These are phyloP conservation scores for Fusarium pseudocircinatum DNA, from an alignment of 2,329 filamentous ascomycete species.

Conservation along the genomic window DNA sequence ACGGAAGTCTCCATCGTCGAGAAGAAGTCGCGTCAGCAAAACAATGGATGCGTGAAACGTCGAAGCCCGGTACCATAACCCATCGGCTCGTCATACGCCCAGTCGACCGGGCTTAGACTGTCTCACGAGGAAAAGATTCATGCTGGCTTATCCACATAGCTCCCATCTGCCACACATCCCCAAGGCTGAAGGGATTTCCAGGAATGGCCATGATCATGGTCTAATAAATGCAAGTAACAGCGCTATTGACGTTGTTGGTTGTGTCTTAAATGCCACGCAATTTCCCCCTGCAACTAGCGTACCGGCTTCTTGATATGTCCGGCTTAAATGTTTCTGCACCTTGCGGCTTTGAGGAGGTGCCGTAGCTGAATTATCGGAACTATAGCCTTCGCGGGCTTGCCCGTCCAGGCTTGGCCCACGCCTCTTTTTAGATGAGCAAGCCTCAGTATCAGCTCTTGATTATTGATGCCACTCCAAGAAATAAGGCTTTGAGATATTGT, in stretches of 20 bases:
- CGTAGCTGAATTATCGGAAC: conserved; percentile 14
- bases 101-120: conserved; percentile 5
- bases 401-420: conserved; percentile 23
- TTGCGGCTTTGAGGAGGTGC: conserved; percentile 1
- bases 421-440: conserved; percentile 23
- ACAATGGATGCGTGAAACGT: conserved; percentile 28
- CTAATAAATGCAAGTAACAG: not conserved
- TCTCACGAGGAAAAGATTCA: not conserved
- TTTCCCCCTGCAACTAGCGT: conserved; percentile 25
- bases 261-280: conserved; percentile 24
- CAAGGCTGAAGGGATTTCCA: conserved; percentile 11
- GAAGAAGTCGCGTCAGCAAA: conserved; percentile 13
- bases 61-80: conserved; percentile 11
- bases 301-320: not conserved
- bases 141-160: not conserved
- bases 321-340: not conserved
- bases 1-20: not conserved
- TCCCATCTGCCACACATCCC: conserved; percentile 14
- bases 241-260: conserved; percentile 6
- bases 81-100: conserved; percentile 2
- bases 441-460: conserved; percentile 19
- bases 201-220: not conserved
- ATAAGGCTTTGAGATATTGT: conserved; percentile 22
- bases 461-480: not conserved
- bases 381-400: conserved; percentile 26